These are phyloP conservation scores for Neonectria neomacrospora DNA, from an alignment of 2,329 filamentous ascomycete species.

Conservation along the genomic window DNA sequence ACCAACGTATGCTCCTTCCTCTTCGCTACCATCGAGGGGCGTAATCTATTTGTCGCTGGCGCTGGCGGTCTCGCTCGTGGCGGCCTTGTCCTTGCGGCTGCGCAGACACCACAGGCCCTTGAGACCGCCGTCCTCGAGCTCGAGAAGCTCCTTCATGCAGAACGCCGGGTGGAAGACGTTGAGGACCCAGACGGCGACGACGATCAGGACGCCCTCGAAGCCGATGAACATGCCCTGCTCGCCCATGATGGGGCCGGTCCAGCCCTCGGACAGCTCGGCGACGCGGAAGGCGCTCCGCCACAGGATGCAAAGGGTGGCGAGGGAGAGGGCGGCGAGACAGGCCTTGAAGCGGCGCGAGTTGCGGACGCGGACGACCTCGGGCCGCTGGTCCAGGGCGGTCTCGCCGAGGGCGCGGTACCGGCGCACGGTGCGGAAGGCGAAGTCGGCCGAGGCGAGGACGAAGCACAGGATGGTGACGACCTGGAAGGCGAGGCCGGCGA, in stretches of 20 bases:
- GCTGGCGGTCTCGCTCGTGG: slow-evolving; percentile 23
- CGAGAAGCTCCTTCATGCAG: slow-evolving; percentile 45
- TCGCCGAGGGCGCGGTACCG: slow-evolving; percentile 50
- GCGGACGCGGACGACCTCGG: slow-evolving; percentile 51
- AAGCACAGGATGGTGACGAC: slow-evolving; percentile 68
- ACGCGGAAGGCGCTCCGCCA: slow-evolving; percentile 73
- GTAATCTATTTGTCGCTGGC: slow-evolving; percentile 20
- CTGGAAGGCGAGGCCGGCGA: slow-evolving; percentile 72
- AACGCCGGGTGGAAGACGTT: slow-evolving; percentile 52
- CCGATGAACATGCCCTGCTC: slow-evolving; percentile 66
- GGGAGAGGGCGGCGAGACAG: slow-evolving; percentile 64
- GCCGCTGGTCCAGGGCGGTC: slow-evolving; percentile 53
- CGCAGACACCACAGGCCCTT: slow-evolving; percentile 44
- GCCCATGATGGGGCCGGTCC: slow-evolving; percentile 67
- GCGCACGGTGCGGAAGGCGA: slow-evolving; percentile 55
- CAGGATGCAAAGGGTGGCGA: slow-evolving; percentile 72
- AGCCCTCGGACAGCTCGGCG: slow-evolving; percentile 73
- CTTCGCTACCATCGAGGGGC: background rate
- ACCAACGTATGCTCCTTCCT: background rate
- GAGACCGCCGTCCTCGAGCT: slow-evolving; percentile 40
- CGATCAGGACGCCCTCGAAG: slow-evolving; percentile 66
- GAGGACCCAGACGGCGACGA: slow-evolving; percentile 57
- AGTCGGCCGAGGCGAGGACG: slow-evolving; percentile 61
- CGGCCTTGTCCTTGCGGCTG: slow-evolving; percentile 23
- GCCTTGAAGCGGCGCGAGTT: slow-evolving; percentile 58